Base-by-base conservation (phyloP, 495 filamentous ascomycete species). In the Xylaria castorea region DNA sequence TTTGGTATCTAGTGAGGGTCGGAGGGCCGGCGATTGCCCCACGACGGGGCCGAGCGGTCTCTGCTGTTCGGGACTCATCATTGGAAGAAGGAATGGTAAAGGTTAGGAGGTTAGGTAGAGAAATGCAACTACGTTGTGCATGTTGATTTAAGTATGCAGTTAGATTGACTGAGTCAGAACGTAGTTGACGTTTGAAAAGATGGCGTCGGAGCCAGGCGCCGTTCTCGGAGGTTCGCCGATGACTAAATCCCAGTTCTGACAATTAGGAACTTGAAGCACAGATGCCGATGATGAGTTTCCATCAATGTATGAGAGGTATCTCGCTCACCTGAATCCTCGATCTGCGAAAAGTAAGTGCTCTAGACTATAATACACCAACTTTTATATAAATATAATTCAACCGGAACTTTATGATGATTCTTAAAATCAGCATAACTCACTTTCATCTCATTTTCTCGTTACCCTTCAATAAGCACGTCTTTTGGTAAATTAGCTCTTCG, bases 41-140 rank as follows among this genome's bases (percentile, higher is more conserved):
- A 83, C 75, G 22, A 76, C 57, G 7, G 73, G 51, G 7, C 82
- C 82, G 27, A 76, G 70, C 4, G 76, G 76, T 22, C 36, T 6
- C 16, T 76, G 32, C 16, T 25, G n/a, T 32, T 44, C 16, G 22
- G 51, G 32, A 5, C 34, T 2, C 66, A 68, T 68, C 0, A 11
- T 67, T 18, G 50, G 18, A 1, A 18, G 5, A 7, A 16, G 14
- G 22, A 8, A 27, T n/a, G 46, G 2, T 3, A 25, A n/a, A 36
- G 27, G 20, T 44, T 7, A 8, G 22, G 25, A 1, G 3, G 2
- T 64, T 30, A 3, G n/a, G n/a, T n/a, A n/a, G 5, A 64, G n/a
- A 18, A 12, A 44, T n/a, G 11, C 0, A 14, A 25, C 20, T 22
- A 40, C 9, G 5, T 38, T 8, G 16, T 20, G 1, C 3, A 25